Conservation (phyloP, 139 green algal species). For the Tetraselmis striata region DNA sequence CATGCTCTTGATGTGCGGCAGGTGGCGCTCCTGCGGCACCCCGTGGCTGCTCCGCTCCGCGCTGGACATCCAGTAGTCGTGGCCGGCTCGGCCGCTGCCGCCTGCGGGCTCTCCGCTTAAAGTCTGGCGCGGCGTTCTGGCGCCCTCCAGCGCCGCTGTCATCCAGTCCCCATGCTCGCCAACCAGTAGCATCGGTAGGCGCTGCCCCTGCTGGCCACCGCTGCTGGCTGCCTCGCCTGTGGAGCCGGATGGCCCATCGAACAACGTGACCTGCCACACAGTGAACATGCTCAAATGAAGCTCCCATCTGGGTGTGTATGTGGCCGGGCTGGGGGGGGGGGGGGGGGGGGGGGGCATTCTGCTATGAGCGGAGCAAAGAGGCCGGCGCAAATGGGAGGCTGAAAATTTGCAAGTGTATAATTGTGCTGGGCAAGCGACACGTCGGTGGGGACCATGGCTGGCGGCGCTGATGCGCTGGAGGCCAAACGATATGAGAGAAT, state of each 20-base stretch:
- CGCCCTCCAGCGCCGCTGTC: neutral
- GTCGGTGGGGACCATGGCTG: too few relatives aligned
- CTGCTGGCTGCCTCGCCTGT: neutral
- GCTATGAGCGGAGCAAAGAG: too few relatives aligned
- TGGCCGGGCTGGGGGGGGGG: neutral
- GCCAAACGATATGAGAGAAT: too few relatives aligned
- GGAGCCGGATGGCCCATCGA: neutral
- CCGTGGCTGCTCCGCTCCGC: neutral
- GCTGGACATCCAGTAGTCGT: neutral
- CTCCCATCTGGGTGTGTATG: neutral
- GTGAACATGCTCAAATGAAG: too few relatives aligned
- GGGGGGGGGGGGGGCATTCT: too few relatives aligned
- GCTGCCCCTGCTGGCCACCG: neutral
- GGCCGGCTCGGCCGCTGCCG: neutral
- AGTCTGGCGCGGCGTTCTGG: neutral
- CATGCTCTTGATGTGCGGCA: neutral
- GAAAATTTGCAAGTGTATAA: too few relatives aligned
- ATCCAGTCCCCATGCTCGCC: neutral
- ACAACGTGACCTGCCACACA: neutral
- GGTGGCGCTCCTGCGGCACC: too few relatives aligned
- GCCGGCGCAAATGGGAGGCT: too few relatives aligned
- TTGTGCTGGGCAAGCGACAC: too few relatives aligned
- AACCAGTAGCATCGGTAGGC: too few relatives aligned
- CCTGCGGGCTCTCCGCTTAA: neutral
- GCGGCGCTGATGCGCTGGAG: too few relatives aligned